Percentiles rank a stretch among this genome's conserved stretches.
Evolutionary conservation across 306 rosid species (phyloP).

Genomic region (Mimosa bimucronata): DNA sequence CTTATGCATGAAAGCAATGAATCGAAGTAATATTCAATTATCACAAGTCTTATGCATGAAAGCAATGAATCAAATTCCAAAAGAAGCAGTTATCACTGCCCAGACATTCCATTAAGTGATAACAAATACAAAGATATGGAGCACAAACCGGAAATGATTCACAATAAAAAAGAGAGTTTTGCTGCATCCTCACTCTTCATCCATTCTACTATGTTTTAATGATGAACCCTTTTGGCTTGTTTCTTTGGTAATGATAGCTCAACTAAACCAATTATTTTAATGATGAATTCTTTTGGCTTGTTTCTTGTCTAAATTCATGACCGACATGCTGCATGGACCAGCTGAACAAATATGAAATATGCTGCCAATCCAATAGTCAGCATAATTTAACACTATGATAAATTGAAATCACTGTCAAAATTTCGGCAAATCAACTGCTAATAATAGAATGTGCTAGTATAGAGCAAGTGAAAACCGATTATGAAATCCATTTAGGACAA

Average conservation of each 20-base stretch:
- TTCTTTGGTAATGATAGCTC: neutral
- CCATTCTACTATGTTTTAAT: neutral
- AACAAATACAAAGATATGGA: neutral
- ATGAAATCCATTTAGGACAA: neutral
- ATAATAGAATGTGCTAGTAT: neutral
- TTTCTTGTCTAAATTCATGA: neutral
- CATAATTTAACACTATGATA: neutral
- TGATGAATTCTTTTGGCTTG: neutral
- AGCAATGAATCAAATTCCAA: neutral
- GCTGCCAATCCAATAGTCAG: neutral
- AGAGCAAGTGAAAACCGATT: neutral
- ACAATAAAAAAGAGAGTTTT: no score
- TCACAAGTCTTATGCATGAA: neutral
- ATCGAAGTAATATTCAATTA: neutral
- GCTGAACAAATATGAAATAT: neutral
- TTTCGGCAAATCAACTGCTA: neutral
- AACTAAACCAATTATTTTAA: neutral
- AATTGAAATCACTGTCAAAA: neutral
- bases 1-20: neutral
- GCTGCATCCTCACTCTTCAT: neutral
- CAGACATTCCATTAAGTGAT: neutral
- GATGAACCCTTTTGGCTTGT: neutral
- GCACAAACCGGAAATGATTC: neutral
- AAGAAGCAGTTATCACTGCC: neutral
- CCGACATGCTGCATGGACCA: neutral